Conservation (phyloP, 2,329 filamentous ascomycete genomes). For the Zelopaecilomyces penicillatus region DNA sequence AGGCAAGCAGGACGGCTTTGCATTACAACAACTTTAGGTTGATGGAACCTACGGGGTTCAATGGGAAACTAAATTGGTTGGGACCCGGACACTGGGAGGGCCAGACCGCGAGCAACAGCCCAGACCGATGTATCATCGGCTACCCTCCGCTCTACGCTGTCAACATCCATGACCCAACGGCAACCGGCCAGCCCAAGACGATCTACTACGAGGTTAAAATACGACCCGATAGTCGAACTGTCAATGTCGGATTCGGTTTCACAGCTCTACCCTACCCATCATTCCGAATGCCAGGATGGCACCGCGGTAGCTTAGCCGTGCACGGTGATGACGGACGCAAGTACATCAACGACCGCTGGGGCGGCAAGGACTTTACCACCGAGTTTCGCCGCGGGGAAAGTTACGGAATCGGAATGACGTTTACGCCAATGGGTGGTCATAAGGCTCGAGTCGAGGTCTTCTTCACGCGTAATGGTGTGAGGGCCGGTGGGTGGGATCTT, state of each 20-base stretch:
- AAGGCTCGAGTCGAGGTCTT: constrained; percentile 40
- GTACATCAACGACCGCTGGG: constrained; percentile 68
- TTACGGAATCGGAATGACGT: constrained; percentile 63
- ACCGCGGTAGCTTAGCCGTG: constrained; percentile 65
- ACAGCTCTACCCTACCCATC: constrained; percentile 66
- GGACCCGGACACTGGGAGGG: constrained; percentile 45
- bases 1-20: constrained; percentile 38
- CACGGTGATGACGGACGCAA: constrained; percentile 72
- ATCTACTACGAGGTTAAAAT: constrained; percentile 68
- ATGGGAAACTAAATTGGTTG: constrained; percentile 36
- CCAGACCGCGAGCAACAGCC: constrained; percentile 32
- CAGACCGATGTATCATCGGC: constrained; percentile 57
- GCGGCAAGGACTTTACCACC: constrained; percentile 59
- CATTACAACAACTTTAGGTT: constrained; percentile 45
- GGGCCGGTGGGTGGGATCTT: constrained; percentile 58
- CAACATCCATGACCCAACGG: constrained; percentile 47
- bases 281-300: constrained; percentile 75
- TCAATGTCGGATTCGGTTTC: constrained; percentile 59
- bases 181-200: constrained; percentile 34
- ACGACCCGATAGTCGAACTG: constrained; percentile 34
- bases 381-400: constrained; percentile 58
- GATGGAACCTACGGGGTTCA: constrained; percentile 40
- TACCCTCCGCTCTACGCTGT: constrained; percentile 62
- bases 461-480: constrained; percentile 58
- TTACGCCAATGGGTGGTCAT: constrained; percentile 29